Base-by-base conservation (phyloP, 768 basidiomycete species). In the Russula ochroleuca region DNA sequence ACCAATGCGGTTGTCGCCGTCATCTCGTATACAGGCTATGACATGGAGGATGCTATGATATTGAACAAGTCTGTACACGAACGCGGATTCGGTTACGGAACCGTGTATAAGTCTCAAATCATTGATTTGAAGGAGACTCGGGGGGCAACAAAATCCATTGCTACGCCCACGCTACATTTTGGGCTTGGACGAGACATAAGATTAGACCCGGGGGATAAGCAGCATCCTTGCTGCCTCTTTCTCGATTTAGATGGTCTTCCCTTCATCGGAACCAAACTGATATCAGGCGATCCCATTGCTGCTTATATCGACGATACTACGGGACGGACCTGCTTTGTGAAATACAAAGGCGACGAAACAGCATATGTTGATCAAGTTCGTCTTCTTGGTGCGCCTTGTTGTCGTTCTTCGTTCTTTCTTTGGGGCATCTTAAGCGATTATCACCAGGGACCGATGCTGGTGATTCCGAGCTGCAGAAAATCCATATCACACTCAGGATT, bases 41-140 rank as follows among this genome's bases (percentile, higher is more conserved):
- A 99, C 74, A 99, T 99, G 97, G 97, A 99, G 77, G 97, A 99
- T 70, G 97, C 97, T 68, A 99, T 99, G 97, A 99, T 99, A 69
- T 78, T 99, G 57, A 99, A 99, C 76, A 99, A 99, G 77, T 98
- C 95, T 1, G 89, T 94, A 3, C 94, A 99, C 72, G 97, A 99
- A 76, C 88, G 97, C 37, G 97, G 97, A 0, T 99, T 99, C 73
- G 94, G 82, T 1, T 96, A 98, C 72, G 97, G 97, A 31, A 92
- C 94, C 1, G 85, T 99, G 37, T 98, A 98, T 81, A 98, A 98
- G 75, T 87, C 92, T 5, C 86, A 94, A 71, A 89, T 90, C 45
- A 80, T 98, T 62, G 96, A 98, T 74, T 81, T 99, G 19, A 88
- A 89, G 72, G 89, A 93, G 57, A 78, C 88, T 61, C 81, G 81